These are phyloP conservation scores for Pontederia crassipes DNA, from an alignment of 176 grass and related monocot genomes.

Conservation along the genomic window DNA sequence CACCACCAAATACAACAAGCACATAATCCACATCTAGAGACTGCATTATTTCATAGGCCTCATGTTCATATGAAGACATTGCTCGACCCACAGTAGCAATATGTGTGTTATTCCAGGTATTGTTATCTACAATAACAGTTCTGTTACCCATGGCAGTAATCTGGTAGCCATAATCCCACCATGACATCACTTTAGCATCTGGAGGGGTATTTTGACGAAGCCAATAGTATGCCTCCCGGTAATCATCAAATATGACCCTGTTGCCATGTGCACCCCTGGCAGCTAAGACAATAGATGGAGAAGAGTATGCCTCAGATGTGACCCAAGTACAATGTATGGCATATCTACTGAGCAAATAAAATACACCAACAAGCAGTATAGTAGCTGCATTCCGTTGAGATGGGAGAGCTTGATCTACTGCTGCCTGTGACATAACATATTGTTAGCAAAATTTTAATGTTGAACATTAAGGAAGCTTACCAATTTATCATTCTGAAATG, in stretches of 20 bases:
- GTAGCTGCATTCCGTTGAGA: slow-evolving; percentile 78
- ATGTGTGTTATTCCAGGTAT: slow-evolving; percentile 99
- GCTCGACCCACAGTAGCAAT: slow-evolving; percentile 98
- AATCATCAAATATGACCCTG: slow-evolving; percentile 98
- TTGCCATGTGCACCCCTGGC: slow-evolving; percentile 71
- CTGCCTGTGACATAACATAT: slow-evolving; percentile 48
- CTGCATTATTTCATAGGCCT: slow-evolving; percentile 99
- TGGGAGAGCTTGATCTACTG: slow-evolving; percentile 68
- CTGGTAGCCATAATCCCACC: slow-evolving; percentile 99
- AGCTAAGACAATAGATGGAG: slow-evolving; percentile 90
- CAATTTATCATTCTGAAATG: background rate
- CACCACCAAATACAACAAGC: slow-evolving; percentile 95
- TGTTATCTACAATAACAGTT: slow-evolving; percentile 99
- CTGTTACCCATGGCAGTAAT: slow-evolving; percentile 99
- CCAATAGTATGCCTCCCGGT: slow-evolving; percentile 97
- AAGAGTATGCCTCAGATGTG: slow-evolving; percentile 97
- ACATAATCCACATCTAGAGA: slow-evolving; percentile 94
- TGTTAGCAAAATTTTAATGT: background rate
- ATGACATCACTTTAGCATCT: slow-evolving; percentile 98
- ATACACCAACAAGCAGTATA: slow-evolving; percentile 66
- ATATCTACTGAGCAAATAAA: slow-evolving; percentile 95
- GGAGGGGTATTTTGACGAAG: slow-evolving; percentile 92
- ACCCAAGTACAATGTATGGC: slow-evolving; percentile 98
- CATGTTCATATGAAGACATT: slow-evolving; percentile 94
- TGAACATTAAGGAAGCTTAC: background rate